Base-by-base conservation (phyloP, 305 asterid species). In the Fraxinus velutina region DNA sequence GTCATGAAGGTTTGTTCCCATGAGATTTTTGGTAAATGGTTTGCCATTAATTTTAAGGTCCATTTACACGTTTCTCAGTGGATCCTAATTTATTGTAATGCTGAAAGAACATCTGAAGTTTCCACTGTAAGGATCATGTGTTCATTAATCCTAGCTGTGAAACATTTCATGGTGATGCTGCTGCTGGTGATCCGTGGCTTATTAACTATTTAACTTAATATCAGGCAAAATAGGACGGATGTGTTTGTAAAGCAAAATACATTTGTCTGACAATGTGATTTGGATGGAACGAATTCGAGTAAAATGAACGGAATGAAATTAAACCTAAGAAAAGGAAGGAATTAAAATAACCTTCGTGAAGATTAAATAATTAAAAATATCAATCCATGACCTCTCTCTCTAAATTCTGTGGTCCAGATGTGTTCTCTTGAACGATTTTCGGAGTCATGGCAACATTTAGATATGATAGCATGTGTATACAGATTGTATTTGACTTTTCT, bases 1-100 rank as follows among this genome's bases (percentile, higher is more conserved):
- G 99, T 85, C 99, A 96, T 77, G 98, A 96, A 96, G 99, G 99
- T 96, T 64, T 84, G 86, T 81, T 78, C 80, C 83, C 74, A 15
- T 27, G 68, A 81, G 78, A 71, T 81, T 76, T 57, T 78, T 42
- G 19, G 34, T 79, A 32, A 80, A 78, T 60, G 68, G 30, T 75
- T 29, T 17, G 57, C 73, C 47, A 79, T 79, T 78, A 70, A 70
- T 82, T 39, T 57, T 84, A 57, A 32, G 29, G 83, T 80, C 77
- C 27, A 4, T 17, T 21, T 2, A 79, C 62, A 4, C 29, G 15
- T 19, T 73, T 64, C 44, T 55, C 34, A 10, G 34, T 64, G 22
- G 39, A 15, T 29, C 75, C 10, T 68, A 22, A 60, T 73, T 44
- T 42, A 42, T 39, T 78, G 57, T 85, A 15, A 74, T 32, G 80